Base-by-base conservation (phyloP, 1,284 basidiomycete species). In the Schizophyllum commune region DNA sequence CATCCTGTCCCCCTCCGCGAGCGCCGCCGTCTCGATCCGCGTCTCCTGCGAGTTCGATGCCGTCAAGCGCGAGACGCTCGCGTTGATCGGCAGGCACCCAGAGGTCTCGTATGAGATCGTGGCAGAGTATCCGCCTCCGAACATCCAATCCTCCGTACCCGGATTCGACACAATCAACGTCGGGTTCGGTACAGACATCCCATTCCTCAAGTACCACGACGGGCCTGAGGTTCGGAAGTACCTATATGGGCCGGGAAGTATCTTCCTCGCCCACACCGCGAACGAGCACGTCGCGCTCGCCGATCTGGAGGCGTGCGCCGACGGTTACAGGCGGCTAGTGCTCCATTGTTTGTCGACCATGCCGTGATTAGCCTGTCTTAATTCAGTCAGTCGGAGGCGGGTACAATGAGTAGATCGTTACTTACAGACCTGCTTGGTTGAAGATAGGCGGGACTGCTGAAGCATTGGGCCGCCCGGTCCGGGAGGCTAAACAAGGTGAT, bases 101-200 rank as follows among this genome's bases (percentile, higher is more conserved):
- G 52, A 59, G 5, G 21, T 62, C 32, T 59, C 32, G 34, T 56
- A 59, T 54, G 55, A 52, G 27, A 59, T 62, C 17, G 33, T 62
- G 1, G 61, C 61, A n/a, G 61, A 62, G 52, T 62, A 62, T 51
- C 57, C 52, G 21, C 61, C 61, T n/a, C 57, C 52, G 15, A 20
- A 52, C 33, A 34, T 62, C 11, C 53, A 59, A 20, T 62, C 61
- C n/a, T 52, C 58, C 20, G 58, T 62, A 3, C 61, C 61, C 21
- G 61, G 54, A 7, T 62, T 62, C 32, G 57, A 62, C 20, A 62
- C 61, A 8, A 59, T 62, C 61, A 62, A 59, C 34, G 58, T 62
- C 8, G 61, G 61, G 19, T 62, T 55, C 9, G 61, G 61, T 4
- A 62, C 61, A 20, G 61, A 62, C 32, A 62, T 62, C 15, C 61